Base-by-base conservation (phyloP, 1,284 basidiomycete species). In the Coriolopsis trogii region DNA sequence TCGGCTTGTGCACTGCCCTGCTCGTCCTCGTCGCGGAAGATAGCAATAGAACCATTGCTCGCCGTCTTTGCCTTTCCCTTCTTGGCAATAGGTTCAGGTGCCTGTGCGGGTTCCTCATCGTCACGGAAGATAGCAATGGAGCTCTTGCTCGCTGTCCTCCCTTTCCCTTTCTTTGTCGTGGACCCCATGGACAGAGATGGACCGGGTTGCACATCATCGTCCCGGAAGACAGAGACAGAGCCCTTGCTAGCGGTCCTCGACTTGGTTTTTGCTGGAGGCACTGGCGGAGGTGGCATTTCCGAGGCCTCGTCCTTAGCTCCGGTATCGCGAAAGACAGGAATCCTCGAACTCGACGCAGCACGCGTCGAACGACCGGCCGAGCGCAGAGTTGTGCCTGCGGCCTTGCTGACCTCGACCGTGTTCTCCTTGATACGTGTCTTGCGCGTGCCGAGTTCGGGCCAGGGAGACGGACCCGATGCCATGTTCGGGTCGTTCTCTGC, bases 391-490 rank as follows among this genome's bases (percentile, higher is more conserved):
- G 85, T 77, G 9, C 87, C 89, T 3, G 68, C 76, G 44, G 84
- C 75, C 71, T 86, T 87, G 65, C 79, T 80, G 18, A 80, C 78
- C 65, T 85, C 85, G 5, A 79, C 80, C 3, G 82, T 71, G 59
- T 91, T 91, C 71, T 91, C 89, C 60, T 90, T 91, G 53, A 88
- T 73, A 44, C 88, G 79, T 9, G 82, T 76, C 65, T 85, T 86
- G 60, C 87, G 85, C 53, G 87, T 84, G 16, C 87, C 89, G 1
- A 91, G 67, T 52, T 89, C 88, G 20, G 80, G 78, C 78, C 84
- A 91, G 5, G 79, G 70, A 49, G 79, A 78, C 3, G 67, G 63
- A 36, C 55, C 51, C 33, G 51, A 43, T 26, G 69, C 59, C 25
- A 67, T 62, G 9, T 55, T 51, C n/a, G 54, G 54, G 21, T 60